Conservation (phyloP, 371 early-diverging fungal species). For the Dichotomocladium elegans region DNA sequence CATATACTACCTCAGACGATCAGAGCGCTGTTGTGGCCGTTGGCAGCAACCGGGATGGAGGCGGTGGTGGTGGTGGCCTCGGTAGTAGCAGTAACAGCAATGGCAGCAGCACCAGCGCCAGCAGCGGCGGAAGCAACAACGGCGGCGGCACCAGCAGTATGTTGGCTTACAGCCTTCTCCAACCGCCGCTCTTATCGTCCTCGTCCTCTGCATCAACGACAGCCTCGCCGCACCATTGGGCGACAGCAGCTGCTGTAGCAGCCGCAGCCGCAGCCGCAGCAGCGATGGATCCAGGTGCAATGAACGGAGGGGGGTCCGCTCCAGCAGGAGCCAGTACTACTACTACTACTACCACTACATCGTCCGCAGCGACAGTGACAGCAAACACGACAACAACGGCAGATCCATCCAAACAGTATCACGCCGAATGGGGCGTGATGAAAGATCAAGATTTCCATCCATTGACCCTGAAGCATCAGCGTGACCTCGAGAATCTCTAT, state of each 20-base stretch:
- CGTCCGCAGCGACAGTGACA: not conserved
- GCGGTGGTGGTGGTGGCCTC: too few relatives aligned
- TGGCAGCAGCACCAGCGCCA: not conserved
- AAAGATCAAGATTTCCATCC: conserved; percentile 45
- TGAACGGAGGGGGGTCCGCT: not conserved
- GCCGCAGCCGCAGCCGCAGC: not conserved
- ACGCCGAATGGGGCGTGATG: conserved; percentile 46
- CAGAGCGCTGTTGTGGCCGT: too few relatives aligned
- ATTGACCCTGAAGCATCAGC: conserved; percentile 41
- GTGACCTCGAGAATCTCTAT: conserved; percentile 36
- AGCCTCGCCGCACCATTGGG: not conserved
- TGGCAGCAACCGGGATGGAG: too few relatives aligned
- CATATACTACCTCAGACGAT: not conserved
- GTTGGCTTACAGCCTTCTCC: not conserved
- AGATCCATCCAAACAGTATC: conserved; percentile 25
- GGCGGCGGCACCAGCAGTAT: not conserved
- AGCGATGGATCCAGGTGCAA: not conserved
- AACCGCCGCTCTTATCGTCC: not conserved
- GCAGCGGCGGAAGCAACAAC: not conserved
- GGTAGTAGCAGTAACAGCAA: not conserved
- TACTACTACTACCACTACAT: not conserved
- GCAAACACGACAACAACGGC: not conserved
- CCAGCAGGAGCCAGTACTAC: not conserved
- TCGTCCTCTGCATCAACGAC: not conserved
- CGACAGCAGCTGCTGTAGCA: not conserved